Conservation (phyloP, 2,329 filamentous ascomycete genomes). For the Harringtonia lauricola region DNA sequence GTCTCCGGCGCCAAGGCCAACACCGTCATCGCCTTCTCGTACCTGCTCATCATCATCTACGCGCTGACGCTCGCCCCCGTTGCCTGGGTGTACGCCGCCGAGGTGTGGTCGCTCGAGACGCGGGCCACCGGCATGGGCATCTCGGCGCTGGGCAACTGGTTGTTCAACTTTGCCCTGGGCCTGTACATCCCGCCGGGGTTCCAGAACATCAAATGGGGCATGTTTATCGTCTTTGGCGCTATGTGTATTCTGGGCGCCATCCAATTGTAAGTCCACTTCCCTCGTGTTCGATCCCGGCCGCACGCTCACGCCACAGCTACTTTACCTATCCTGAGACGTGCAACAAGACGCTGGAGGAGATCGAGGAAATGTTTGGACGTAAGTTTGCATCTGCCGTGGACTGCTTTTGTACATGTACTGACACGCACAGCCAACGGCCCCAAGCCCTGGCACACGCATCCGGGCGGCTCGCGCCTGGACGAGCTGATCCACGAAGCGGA, state of each 20-base stretch:
- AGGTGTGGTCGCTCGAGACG: slow-evolving; percentile 52
- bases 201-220: slow-evolving; percentile 43
- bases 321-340: slow-evolving; percentile 27
- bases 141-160: slow-evolving; percentile 38
- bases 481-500: too few species aligned
- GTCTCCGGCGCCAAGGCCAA: slow-evolving; percentile 38
- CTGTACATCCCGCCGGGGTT: slow-evolving; percentile 48
- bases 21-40: slow-evolving; percentile 54
- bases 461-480: too few species aligned
- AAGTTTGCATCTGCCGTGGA: background rate
- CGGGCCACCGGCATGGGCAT: slow-evolving; percentile 49
- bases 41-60: slow-evolving; percentile 53
- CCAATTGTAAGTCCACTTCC: slow-evolving; percentile 21
- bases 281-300: too few species aligned
- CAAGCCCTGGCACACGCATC: too few species aligned
- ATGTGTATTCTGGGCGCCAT: slow-evolving; percentile 19
- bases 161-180: slow-evolving; percentile 48
- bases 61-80: slow-evolving; percentile 52
- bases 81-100: slow-evolving; percentile 55
- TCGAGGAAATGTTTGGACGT: slow-evolving; percentile 23
- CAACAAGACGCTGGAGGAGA: slow-evolving; percentile 29
- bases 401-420: too few species aligned
- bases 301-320: slow-evolving; percentile 9
- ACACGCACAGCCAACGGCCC: too few species aligned
- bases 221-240: slow-evolving; percentile 29